These are phyloP conservation scores for Saccharata proteae DNA, from an alignment of 2,329 filamentous ascomycete species.

Conservation along the genomic window DNA sequence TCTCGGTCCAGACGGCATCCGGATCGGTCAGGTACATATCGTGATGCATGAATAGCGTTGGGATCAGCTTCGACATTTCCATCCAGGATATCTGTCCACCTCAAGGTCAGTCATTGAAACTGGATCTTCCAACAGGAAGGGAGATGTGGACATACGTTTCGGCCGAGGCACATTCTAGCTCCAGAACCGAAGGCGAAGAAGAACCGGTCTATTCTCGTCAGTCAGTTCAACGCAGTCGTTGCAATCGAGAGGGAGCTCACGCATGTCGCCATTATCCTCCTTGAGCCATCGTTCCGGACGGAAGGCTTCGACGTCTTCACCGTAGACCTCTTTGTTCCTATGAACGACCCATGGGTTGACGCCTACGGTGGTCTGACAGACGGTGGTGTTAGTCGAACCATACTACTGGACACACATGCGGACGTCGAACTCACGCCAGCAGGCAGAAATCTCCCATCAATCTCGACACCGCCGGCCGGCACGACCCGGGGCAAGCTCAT, in stretches of 20 bases:
- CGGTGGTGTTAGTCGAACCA: too few relatives aligned
- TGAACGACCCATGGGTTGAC: constrained; percentile 35
- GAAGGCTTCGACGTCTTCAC: constrained; percentile 27
- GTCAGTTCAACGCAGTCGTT: constrained; percentile 6
- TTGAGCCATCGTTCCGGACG: constrained; percentile 36
- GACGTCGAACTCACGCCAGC: constrained; percentile 1
- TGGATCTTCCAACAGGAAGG: neutral
- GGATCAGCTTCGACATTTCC: constrained; percentile 23
- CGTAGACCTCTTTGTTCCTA: constrained; percentile 28
- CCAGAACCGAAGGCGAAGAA: constrained; percentile 25
- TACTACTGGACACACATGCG: too few relatives aligned
- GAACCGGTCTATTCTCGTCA: constrained; percentile 13
- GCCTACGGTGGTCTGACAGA: constrained; percentile 18
- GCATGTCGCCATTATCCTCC: constrained; percentile 19
- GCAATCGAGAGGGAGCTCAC: neutral
- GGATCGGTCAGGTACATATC: constrained; percentile 21
- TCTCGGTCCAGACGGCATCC: constrained; percentile 17
- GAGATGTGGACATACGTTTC: constrained; percentile 9
- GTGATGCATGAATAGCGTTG: constrained; percentile 23
- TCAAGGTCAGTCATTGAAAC: neutral
- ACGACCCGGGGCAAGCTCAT: constrained; percentile 27
- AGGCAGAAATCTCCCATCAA: constrained; percentile 17
- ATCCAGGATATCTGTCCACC: constrained; percentile 25
- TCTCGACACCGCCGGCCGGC: constrained; percentile 23
- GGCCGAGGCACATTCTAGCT: constrained; percentile 17